Base-by-base conservation (phyloP, 192 early-diverging fungal genomes). In the Mortierella claussenii region DNA sequence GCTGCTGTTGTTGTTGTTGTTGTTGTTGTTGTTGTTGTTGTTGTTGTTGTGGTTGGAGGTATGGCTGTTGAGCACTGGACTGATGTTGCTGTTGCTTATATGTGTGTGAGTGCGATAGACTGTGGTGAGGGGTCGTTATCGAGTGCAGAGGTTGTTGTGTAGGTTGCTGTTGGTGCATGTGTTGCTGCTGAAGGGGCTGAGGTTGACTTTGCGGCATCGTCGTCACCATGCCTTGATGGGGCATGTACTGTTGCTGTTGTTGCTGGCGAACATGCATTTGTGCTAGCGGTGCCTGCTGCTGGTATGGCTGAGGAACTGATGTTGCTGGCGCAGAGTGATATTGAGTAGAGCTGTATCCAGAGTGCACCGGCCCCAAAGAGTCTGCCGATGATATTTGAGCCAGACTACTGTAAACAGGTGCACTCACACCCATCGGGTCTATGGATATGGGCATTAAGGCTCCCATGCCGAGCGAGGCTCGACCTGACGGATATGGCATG, bases 221-320 rank as follows among this genome's bases (percentile, higher is more conserved):
- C 17, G 46, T 37, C 36, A 54, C 54, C 43, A 55, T 45, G 7
- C 26, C 31, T 44, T 69, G 68, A 9, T 55, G n/a, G 17, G 58
- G 59, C 33, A 70, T 30, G 31, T 71, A 71, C 10, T 71, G 69
- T 37, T 71, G 68, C 30, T 71, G 67, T 5, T 69, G 68, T 34
- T 68, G 66, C 23, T 59, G 57, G n/a, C 33, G 64, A n/a, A n/a
- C n/a, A n/a, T n/a, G n/a, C n/a, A n/a, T n/a, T n/a, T 66, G 53
- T 26, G 18, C 21, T n/a, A 55, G 55, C 11, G 48, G 27, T 3
- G 52, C 20, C 46, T 59, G 66, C 21, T 59, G 55, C 34, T 69
- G 68, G 31, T 61, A 54, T 8, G 54, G 68, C 21, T 52, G 64
- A 24, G 50, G 58, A 0, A 48, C 48, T 3, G 63, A 36, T 3